Base-by-base conservation (phyloP, 768 basidiomycete genomes). In the Trametes punicea region DNA sequence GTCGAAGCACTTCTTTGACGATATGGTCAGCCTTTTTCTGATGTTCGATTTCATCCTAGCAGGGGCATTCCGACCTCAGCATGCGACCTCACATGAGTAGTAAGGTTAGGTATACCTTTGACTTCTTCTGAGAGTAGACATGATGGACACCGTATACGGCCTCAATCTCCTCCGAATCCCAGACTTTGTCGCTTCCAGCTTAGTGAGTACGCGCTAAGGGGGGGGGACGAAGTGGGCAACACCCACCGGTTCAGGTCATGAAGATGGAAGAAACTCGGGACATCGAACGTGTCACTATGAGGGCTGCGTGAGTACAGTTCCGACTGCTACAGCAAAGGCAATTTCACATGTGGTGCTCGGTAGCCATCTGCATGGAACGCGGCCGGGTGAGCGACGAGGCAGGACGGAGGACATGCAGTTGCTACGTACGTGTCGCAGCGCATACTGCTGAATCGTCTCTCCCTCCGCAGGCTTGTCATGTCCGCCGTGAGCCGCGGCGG, bases 141-240 rank as follows among this genome's bases (percentile, higher is more conserved):
- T 98, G 95, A 70, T 97, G 93, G 7, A 98, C 88, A 50, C 96
- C 96, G 62, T 99, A 99, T 34, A 99, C 84, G 18, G 94, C 93
- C 71, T 97, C 89, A 57, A 99, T 88, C 70, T 99, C 96, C 51
- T 85, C 85, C 56, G 77, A 76, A 68, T 91, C 87, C 86, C 93
- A 93, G 50, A 80, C 21, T 7, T 13, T 34, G 34, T 30, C 26
- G 13, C 56, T 58, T 31, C 10, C 36, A 30, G 23, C 25, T 2
- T 13, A 7, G 29, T 13, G 26, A 23, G 29, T 5, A 23, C 9
- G 13, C 16, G 39, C 2, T 25, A 38, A 9, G 44, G 4, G 23
- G 4, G 21, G 13, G n/a, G 4, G 16, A 45, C 18, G 15, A 36
- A 15, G 8, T 2, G 31, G n/a, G n/a, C n/a, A n/a, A n/a, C n/a